Evolutionary conservation across 2,329 filamentous ascomycete genomes (phyloP).

Genomic region (Colletotrichum trifolii): DNA sequence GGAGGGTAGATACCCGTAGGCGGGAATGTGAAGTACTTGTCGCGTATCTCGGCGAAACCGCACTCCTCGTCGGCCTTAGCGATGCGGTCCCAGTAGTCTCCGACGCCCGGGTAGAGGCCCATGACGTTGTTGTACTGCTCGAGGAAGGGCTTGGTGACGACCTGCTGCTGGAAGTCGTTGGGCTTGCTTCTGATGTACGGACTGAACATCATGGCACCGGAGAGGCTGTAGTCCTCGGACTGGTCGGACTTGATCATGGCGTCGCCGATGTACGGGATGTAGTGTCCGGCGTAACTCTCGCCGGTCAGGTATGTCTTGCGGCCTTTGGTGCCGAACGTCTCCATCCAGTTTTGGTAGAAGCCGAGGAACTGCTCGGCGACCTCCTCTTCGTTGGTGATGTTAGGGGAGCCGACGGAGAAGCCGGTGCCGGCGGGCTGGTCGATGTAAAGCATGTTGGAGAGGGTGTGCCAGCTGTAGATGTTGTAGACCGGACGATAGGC

Average conservation of each 20-base stretch:
- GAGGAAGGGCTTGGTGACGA: slow-evolving; percentile 67
- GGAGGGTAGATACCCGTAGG: slow-evolving; percentile 69
- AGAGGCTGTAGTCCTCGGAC: slow-evolving; percentile 73
- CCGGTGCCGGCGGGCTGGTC: slow-evolving; percentile 43
- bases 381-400: slow-evolving; percentile 74
- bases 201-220: slow-evolving; percentile 76
- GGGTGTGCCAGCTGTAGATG: slow-evolving; percentile 53
- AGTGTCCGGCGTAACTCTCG: slow-evolving; percentile 76
- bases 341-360: slow-evolving; percentile 82
- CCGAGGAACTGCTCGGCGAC: slow-evolving; percentile 77
- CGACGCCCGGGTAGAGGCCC: slow-evolving; percentile 62
- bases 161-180: slow-evolving; percentile 53
- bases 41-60: slow-evolving; percentile 70
- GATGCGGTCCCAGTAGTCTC: slow-evolving; percentile 64
- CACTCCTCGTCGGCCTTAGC: slow-evolving; percentile 66
- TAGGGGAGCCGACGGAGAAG: slow-evolving; percentile 66
- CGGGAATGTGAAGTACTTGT: slow-evolving; percentile 75
- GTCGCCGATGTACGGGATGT: slow-evolving; percentile 78
- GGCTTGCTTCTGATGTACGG: slow-evolving; percentile 70
- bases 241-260: slow-evolving; percentile 77
- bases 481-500: slow-evolving; percentile 69
- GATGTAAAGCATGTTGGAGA: slow-evolving; percentile 51
- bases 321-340: slow-evolving; percentile 75
- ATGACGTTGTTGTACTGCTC: slow-evolving; percentile 71
- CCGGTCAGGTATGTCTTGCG: slow-evolving; percentile 80